Conservation (phyloP, 1,284 basidiomycete genomes). For the Hypsizygus ulmarius region DNA sequence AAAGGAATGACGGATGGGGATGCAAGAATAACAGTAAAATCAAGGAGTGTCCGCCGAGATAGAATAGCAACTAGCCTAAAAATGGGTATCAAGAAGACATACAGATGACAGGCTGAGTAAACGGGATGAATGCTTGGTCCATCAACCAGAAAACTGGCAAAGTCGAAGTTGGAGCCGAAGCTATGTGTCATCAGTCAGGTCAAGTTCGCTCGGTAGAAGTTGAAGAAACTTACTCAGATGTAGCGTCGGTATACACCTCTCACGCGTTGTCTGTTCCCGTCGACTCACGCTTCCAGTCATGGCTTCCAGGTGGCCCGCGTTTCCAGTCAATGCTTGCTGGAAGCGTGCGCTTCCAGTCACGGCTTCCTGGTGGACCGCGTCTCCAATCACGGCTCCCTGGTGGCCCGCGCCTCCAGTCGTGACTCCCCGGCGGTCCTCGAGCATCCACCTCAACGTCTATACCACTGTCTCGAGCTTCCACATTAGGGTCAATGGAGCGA, state of each 20-base stretch:
- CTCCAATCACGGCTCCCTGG: slow-evolving; percentile 12
- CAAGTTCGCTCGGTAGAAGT: no score
- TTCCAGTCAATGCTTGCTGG: slow-evolving; percentile 14
- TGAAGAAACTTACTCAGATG: background rate
- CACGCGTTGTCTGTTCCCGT: background rate
- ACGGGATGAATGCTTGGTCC: no score
- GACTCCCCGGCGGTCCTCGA: no score
- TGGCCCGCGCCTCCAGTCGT: background rate
- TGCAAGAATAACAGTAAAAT: background rate
- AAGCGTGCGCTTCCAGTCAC: slow-evolving; percentile 8
- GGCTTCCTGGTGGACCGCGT: slow-evolving; percentile 2
- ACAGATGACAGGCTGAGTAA: background rate
- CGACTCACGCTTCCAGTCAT: slow-evolving; percentile 9
- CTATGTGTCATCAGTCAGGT: no score
- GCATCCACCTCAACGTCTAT: no score
- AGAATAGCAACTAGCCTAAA: background rate
- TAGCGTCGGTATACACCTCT: slow-evolving; percentile 4
- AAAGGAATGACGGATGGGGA: background rate
- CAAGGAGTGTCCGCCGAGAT: slow-evolving; percentile 2
- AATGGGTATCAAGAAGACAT: background rate
- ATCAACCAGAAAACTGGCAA: no score
- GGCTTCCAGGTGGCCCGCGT: slow-evolving; percentile 12
- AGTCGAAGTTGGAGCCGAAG: no score
- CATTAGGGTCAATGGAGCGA: background rate
- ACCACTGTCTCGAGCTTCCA: background rate